Conservation (phyloP, 441 rosid species). For the Jatropha multifida region DNA sequence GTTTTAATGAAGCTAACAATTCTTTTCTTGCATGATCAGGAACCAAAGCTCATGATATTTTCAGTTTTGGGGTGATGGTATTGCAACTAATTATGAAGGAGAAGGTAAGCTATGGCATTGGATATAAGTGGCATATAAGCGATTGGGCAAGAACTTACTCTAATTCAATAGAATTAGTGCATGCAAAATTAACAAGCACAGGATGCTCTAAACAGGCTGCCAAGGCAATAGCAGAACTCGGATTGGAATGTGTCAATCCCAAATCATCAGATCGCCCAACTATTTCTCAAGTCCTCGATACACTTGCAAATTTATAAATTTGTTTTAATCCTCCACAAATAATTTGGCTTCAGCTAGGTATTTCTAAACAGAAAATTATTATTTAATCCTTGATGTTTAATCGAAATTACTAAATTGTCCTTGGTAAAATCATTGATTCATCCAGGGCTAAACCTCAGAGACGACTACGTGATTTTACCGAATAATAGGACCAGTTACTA, state of each 20-base stretch:
- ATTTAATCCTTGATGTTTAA: no score
- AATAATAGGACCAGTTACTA: no score
- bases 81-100: conserved; percentile 1
- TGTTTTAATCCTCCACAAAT: no score
- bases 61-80: conserved; percentile 1
- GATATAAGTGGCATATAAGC: not conserved
- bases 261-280: not conserved
- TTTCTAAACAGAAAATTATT: no score
- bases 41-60: not conserved
- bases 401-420: no score
- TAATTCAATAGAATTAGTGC: not conserved
- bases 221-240: not conserved
- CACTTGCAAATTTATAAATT: not conserved
- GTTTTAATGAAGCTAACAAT: no score
- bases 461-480: no score
- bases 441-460: no score
- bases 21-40: not conserved
- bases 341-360: no score
- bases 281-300: not conserved
- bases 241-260: not conserved
- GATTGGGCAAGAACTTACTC: not conserved
- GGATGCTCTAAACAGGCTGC: not conserved
- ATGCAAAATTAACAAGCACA: not conserved
- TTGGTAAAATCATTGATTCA: no score
- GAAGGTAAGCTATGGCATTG: not conserved